Percentiles rank a stretch among this genome's conserved stretches.
These are phyloP conservation scores for Aspergillus brasiliensis DNA, from an alignment of 2,329 filamentous ascomycete species.

Conservation along the genomic window DNA sequence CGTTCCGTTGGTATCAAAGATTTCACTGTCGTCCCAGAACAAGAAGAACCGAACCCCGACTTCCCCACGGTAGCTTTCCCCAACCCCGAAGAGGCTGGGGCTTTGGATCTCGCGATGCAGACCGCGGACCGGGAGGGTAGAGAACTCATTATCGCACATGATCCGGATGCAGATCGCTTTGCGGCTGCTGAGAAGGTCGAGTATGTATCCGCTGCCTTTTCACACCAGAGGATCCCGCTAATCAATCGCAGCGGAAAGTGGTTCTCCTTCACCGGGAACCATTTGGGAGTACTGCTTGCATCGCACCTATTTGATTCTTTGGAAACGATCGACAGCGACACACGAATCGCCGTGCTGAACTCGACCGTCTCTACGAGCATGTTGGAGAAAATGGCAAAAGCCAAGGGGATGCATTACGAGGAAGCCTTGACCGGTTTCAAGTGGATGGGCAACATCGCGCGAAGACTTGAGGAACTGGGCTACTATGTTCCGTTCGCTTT, in stretches of 20 bases:
- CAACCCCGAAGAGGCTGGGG: slow-evolving; percentile 66
- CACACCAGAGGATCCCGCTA: not conserved
- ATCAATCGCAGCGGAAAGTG: slow-evolving; percentile 48
- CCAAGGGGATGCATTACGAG: slow-evolving; percentile 58
- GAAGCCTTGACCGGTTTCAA: slow-evolving; percentile 70
- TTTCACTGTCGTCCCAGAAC: slow-evolving; percentile 43
- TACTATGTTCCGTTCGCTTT: slow-evolving; percentile 61
- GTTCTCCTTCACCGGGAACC: slow-evolving; percentile 67
- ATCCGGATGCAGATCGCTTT: slow-evolving; percentile 67
- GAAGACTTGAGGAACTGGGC: slow-evolving; percentile 52
- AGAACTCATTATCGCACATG: slow-evolving; percentile 61
- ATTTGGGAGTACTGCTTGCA: slow-evolving; percentile 63
- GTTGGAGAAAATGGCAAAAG: slow-evolving; percentile 58
- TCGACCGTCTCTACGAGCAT: slow-evolving; percentile 67
- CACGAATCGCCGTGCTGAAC: slow-evolving; percentile 59
- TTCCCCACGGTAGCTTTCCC: slow-evolving; percentile 67
- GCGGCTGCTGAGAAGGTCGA: slow-evolving; percentile 61
- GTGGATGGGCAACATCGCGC: slow-evolving; percentile 65
- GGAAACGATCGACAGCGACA: slow-evolving; percentile 34
- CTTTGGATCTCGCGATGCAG: slow-evolving; percentile 60
- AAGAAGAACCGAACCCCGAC: slow-evolving; percentile 62
- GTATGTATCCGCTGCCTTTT: slow-evolving; percentile 26
- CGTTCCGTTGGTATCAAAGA: slow-evolving; percentile 35
- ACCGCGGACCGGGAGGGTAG: slow-evolving; percentile 55
- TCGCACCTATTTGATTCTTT: slow-evolving; percentile 57